Evolutionary conservation across 441 rosid species (phyloP).

Genomic region (Erodium trifolium): DNA sequence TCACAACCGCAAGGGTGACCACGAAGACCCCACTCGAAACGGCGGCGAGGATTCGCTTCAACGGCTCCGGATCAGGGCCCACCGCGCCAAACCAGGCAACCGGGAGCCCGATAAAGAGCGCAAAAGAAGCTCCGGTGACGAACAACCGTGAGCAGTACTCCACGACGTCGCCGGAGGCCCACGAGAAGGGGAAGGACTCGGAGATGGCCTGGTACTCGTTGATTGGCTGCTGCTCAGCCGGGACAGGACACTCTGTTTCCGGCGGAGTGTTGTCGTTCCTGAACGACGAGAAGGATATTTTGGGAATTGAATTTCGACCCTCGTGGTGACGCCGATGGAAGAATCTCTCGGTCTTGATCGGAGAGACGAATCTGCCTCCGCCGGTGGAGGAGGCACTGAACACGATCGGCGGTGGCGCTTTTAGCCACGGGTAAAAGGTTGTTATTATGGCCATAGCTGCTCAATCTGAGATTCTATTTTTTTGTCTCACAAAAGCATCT

Average conservation of each 20-base stretch:
- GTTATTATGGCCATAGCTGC: slow-evolving; percentile 23
- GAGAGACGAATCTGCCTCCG: slow-evolving; percentile 10
- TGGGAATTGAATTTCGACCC: slow-evolving; percentile 14
- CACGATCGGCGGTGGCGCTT: slow-evolving; percentile 12
- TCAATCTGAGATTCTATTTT: not conserved
- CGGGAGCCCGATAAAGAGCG: slow-evolving; percentile 62
- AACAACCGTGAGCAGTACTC: slow-evolving; percentile 52
- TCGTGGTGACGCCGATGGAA: slow-evolving; percentile 19
- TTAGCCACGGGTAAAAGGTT: slow-evolving; percentile 22
- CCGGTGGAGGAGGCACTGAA: not conserved
- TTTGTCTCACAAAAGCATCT: not conserved
- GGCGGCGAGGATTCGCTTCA: slow-evolving; percentile 46
- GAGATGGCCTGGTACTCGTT: slow-evolving; percentile 74
- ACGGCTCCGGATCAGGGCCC: slow-evolving; percentile 53
- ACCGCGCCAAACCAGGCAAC: slow-evolving; percentile 79
- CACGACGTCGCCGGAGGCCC: slow-evolving; percentile 52
- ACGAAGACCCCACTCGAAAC: slow-evolving; percentile 67
- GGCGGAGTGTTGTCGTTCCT: slow-evolving; percentile 44
- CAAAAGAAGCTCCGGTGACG: slow-evolving; percentile 63
- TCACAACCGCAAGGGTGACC: slow-evolving; percentile 66
- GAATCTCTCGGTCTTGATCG: slow-evolving; percentile 17
- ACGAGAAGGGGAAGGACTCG: slow-evolving; percentile 75
- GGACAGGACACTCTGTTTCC: slow-evolving; percentile 78
- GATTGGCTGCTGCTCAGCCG: slow-evolving; percentile 66
- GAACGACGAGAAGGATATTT: slow-evolving; percentile 24